A percentile compares a stretch with the other conserved stretches of the same genome.
phyloP scores from a whole-genome alignment of 352 stramenopile species.

The Pythium rishiriense region DNA sequence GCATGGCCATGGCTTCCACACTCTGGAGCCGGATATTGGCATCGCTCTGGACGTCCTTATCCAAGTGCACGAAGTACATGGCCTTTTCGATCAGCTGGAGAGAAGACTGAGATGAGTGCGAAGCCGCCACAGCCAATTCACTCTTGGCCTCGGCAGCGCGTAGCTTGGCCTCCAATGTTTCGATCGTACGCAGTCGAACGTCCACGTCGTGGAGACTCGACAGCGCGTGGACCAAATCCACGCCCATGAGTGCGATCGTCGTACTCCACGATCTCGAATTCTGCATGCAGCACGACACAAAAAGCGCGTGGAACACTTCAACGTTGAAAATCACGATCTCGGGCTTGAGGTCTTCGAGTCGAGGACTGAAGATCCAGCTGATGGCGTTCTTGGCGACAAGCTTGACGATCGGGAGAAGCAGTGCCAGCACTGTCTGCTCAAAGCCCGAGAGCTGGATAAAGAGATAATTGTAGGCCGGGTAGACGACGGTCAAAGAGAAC shows the following conservation, averaged over 20 bases:
- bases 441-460: slow-evolving; percentile 16
- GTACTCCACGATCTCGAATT: background rate
- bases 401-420: slow-evolving; percentile 44
- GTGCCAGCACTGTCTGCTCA: slow-evolving; percentile 16
- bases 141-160: background rate
- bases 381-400: slow-evolving; percentile 38
- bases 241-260: background rate
- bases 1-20: background rate
- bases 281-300: slow-evolving; percentile 21
- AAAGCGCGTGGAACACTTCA: slow-evolving; percentile 16
- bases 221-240: slow-evolving; percentile 5
- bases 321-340: slow-evolving; percentile 22
- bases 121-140: too few relatives aligned
- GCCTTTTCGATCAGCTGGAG: slow-evolving; percentile 10
- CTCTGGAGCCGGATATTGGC: background rate
- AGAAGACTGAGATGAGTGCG: too few relatives aligned
- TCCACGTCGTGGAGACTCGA: slow-evolving; percentile 3
- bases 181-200: background rate
- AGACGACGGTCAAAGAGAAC: slow-evolving; percentile 10
- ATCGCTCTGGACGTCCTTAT: background rate
- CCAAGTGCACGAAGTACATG: background rate
- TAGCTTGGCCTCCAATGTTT: background rate
- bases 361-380: slow-evolving; percentile 8
- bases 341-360: slow-evolving; percentile 31
- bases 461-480: slow-evolving; percentile 18